These are phyloP conservation scores for Ascodesmis nigricans DNA, from an alignment of 495 filamentous ascomycete species.

Conservation along the genomic window DNA sequence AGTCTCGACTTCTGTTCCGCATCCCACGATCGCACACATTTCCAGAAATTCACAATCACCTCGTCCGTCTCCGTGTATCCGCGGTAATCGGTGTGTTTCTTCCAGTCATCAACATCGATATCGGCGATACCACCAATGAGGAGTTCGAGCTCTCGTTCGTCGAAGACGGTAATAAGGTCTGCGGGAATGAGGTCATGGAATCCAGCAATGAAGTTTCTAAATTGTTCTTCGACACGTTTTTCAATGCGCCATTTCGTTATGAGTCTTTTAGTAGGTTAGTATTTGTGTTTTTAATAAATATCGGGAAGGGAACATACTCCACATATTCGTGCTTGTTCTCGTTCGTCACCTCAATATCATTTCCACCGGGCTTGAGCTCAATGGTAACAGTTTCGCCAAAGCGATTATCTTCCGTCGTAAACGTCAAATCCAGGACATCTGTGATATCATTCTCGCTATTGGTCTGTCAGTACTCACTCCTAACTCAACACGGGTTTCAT, in stretches of 20 bases:
- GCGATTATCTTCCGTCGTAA: conserved; percentile 89
- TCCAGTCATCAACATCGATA: conserved; percentile 99
- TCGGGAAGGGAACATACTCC: conserved; percentile 36
- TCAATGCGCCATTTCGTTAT: conserved; percentile 99
- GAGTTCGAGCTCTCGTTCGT: conserved; percentile 89
- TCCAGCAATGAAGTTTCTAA: conserved; percentile 88
- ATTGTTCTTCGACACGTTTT: conserved; percentile 93
- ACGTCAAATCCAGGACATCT: conserved; percentile 76
- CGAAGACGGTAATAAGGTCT: conserved; percentile 94
- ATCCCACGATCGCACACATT: conserved; percentile 78
- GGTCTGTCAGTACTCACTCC: conserved; percentile 12
- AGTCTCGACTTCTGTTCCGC: conserved; percentile 93
- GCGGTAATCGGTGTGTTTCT: conserved; percentile 99
- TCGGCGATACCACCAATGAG: conserved; percentile 97
- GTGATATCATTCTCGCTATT: conserved; percentile 74
- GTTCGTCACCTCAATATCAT: conserved; percentile 86
- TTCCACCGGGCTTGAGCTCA: conserved; percentile 75
- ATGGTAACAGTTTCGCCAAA: conserved; percentile 85
- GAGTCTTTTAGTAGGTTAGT: conserved; percentile 29
- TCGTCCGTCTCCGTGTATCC: conserved; percentile 97
- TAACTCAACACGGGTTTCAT: background rate
- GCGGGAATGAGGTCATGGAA: conserved; percentile 95
- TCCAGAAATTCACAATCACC: conserved; percentile 97
- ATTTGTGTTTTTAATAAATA: conserved; percentile 3
- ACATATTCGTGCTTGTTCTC: conserved; percentile 91